Evolutionary conservation across 441 rosid species (phyloP), one percentile per base, ranked within the genome.

Genomic region (Biscutella laevigata): DNA sequence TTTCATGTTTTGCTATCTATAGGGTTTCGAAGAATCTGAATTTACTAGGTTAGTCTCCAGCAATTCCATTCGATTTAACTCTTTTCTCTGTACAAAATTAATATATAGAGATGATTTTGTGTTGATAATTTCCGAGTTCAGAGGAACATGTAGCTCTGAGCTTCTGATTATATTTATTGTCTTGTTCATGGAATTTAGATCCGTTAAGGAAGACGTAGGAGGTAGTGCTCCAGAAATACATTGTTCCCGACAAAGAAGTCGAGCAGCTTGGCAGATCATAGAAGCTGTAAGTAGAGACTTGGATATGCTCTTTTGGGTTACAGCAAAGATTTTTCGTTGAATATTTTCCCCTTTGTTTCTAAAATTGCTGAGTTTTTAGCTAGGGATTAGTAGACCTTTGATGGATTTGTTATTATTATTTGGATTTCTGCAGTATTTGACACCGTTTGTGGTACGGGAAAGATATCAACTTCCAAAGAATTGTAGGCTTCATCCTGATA

Each of bases 211-310:
- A 69, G 86, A 70, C 36, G 51, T 16, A 13, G 1, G 40, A 10
- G 77, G 57, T 52, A 68, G 27, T 45, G 58, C 24, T 20, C 86
- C 59, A 33, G 85, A 82, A 60, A 78, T 92, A 14, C 96, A 88
- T 73, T 92, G 98, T 72, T 86, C 95, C 5, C 52, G 98, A 66
- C 92, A 80, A 57, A 77, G 98, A 77, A 92, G 96, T 63, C 71
- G 84, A 69, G 78, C 82, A 1, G 98, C 96, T 22, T 79, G 96
- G 94, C 49, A 77, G 63, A 75, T 77, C 56, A 77, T 88, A 43
- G 84, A 82, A 56, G 94, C 88, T 77, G 98, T 83, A 64, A 62
- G 55, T 21, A 51, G 54, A n/a, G n/a, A n/a, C n/a, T n/a, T n/a
- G n/a, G n/a, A n/a, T n/a, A n/a, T n/a, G n/a, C n/a, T n/a, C n/a